Conservation (phyloP, 495 filamentous ascomycete species). For the Sphaerosporella brunnea region DNA sequence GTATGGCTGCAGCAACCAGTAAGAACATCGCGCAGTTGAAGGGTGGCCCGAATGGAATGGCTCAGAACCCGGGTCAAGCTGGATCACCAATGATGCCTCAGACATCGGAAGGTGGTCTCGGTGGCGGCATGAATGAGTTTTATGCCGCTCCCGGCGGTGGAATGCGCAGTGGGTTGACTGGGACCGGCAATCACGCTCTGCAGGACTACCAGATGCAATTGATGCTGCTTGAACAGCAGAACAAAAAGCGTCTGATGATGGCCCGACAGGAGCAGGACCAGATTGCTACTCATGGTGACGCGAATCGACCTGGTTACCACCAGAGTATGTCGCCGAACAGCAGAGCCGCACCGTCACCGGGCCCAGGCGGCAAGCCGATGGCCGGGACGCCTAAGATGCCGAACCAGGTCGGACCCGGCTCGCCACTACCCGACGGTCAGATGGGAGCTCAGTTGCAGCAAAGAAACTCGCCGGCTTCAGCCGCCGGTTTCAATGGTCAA, state of each 20-base stretch:
- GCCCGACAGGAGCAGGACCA: slow-evolving; percentile 75
- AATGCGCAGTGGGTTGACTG: slow-evolving; percentile 33
- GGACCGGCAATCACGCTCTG: slow-evolving; percentile 71
- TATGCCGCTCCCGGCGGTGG: slow-evolving; percentile 37
- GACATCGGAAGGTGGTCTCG: slow-evolving; percentile 38
- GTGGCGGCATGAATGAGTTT: slow-evolving; percentile 40
- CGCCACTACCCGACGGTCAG: slow-evolving; percentile 60
- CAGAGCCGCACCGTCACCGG: slow-evolving; percentile 70
- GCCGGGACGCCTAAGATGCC: slow-evolving; percentile 63
- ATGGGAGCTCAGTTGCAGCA: slow-evolving; percentile 40
- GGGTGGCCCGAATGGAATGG: slow-evolving; percentile 29
- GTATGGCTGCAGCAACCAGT: slow-evolving; percentile 37
- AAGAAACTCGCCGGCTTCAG: slow-evolving; percentile 66
- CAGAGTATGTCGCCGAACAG: slow-evolving; percentile 67
- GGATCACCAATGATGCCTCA: slow-evolving; percentile 62
- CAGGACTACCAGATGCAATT: slow-evolving; percentile 99
- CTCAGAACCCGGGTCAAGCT: slow-evolving; percentile 38
- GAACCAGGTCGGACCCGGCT: slow-evolving; percentile 53
- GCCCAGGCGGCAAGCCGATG: slow-evolving; percentile 64
- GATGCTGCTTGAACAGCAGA: slow-evolving; percentile 96
- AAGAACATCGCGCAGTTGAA: slow-evolving; percentile 20
- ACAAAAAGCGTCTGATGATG: slow-evolving; percentile 94
- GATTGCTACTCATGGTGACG: slow-evolving; percentile 37
- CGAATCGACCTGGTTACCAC: slow-evolving; percentile 36
- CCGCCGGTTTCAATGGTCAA: slow-evolving; percentile 39